phyloP scores from a whole-genome alignment of 495 filamentous ascomycete genomes.

The Neurospora sp. region DNA sequence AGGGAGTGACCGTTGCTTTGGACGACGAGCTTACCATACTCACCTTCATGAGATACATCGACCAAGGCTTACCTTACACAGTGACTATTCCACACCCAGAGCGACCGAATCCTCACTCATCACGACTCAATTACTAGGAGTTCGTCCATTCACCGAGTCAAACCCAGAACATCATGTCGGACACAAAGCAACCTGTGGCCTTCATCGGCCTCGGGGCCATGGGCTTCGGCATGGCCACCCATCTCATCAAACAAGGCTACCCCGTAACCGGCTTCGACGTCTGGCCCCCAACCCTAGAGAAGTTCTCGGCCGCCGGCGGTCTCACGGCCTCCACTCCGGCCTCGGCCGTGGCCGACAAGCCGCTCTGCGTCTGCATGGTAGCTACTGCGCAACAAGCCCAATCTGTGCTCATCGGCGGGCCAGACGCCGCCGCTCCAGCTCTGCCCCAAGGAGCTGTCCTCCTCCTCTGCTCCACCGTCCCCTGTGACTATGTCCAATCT shows the following conservation, averaged over 20 bases:
- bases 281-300: conserved; percentile 59
- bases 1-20: neutral
- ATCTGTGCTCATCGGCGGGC: conserved; percentile 50
- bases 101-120: neutral
- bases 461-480: conserved; percentile 65
- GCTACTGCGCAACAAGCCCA: conserved; percentile 63
- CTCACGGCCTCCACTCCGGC: conserved; percentile 48
- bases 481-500: conserved; percentile 53
- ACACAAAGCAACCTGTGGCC: conserved; percentile 45
- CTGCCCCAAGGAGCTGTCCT: conserved; percentile 51
- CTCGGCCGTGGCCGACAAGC: conserved; percentile 50
- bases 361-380: conserved; percentile 69
- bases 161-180: conserved; percentile 13
- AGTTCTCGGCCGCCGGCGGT: conserved; percentile 58
- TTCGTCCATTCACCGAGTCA: neutral
- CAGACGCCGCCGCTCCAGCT: conserved; percentile 44
- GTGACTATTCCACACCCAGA: neutral
- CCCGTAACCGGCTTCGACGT: conserved; percentile 67
- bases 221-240: conserved; percentile 79
- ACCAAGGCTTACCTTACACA: neutral
- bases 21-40: neutral
- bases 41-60: neutral
- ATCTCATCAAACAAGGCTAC: conserved; percentile 61
- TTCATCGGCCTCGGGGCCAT: conserved; percentile 84
- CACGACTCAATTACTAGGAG: neutral